Evolutionary conservation across 305 asterid genomes (phyloP).

Genomic region (Fraxinus paxiana): DNA sequence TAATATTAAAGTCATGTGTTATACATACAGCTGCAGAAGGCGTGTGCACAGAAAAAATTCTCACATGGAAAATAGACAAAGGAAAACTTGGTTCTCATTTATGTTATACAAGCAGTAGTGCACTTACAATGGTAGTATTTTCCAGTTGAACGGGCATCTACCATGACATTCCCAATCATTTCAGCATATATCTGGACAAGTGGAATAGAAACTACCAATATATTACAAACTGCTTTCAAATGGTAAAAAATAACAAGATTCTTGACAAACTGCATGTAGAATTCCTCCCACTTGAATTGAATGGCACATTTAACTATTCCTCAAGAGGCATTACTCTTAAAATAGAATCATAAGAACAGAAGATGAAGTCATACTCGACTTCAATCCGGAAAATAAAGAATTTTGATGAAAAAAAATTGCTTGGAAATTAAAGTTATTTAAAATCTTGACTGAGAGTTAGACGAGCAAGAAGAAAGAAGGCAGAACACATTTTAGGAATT

Average conservation of each 20-base stretch:
- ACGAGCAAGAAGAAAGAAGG: background rate
- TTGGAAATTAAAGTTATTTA: background rate
- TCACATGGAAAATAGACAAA: constrained; percentile 3
- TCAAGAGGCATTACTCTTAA: background rate
- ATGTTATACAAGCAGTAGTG: background rate
- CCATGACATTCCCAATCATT: constrained; percentile 97
- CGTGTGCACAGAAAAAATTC: background rate
- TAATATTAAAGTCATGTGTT: background rate
- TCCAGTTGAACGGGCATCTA: constrained; percentile 97
- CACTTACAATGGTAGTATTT: constrained; percentile 92
- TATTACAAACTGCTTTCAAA: constrained; percentile 1
- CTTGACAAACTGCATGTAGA: background rate
- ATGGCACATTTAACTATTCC: background rate
- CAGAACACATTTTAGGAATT: background rate
- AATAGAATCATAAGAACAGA: background rate
- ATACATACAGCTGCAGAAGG: background rate
- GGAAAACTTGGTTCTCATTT: background rate
- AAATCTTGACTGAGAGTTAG: background rate
- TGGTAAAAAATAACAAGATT: background rate
- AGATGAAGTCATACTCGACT: background rate
- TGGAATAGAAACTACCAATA: constrained; percentile 18
- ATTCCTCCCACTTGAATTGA: background rate
- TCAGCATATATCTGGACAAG: constrained; percentile 79
- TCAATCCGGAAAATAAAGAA: background rate
- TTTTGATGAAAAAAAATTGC: background rate